Percentiles rank a stretch among this genome's conserved stretches.
These are phyloP conservation scores for Colletotrichum sp. DNA, from an alignment of 2,329 filamentous ascomycete species.

Conservation along the genomic window DNA sequence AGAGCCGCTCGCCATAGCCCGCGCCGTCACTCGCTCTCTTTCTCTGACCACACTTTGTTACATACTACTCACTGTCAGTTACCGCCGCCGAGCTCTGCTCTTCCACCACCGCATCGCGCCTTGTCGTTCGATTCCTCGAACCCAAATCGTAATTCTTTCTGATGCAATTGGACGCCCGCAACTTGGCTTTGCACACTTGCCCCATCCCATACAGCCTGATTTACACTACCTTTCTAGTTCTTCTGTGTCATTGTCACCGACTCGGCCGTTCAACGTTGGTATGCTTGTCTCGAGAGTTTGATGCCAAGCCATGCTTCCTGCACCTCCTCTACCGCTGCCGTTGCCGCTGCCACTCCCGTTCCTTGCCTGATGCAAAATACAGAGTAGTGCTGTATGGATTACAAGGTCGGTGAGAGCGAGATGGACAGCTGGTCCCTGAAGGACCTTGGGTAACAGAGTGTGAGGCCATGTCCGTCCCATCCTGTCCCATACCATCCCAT, in stretches of 20 bases:
- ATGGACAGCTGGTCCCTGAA: not conserved
- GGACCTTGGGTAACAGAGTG: not conserved
- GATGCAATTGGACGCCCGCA: not conserved
- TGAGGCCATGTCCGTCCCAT: not conserved
- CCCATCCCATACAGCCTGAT: not conserved
- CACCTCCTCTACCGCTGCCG: not conserved
- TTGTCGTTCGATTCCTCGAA: not conserved
- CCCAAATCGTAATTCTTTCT: not conserved
- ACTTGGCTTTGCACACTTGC: not conserved
- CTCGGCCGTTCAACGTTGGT: not conserved
- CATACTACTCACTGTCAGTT: not conserved
- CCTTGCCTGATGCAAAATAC: not conserved
- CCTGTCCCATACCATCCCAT: not conserved
- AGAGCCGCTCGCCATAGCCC: not conserved
- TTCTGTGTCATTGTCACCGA: slow-evolving; percentile 4
- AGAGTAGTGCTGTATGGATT: not conserved
- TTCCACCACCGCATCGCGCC: not conserved
- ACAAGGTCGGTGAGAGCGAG: not conserved
- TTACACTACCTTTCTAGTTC: not conserved
- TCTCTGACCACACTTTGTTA: slow-evolving; percentile 1
- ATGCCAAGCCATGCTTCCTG: not conserved
- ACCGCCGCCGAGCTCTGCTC: not conserved
- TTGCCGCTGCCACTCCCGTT: not conserved
- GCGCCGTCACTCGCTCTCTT: not conserved
- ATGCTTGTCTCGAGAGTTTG: not conserved